Percentiles rank a stretch among this genome's conserved stretches.
Conservation (phyloP, 345 rosid species). For the Turritis glabra region DNA sequence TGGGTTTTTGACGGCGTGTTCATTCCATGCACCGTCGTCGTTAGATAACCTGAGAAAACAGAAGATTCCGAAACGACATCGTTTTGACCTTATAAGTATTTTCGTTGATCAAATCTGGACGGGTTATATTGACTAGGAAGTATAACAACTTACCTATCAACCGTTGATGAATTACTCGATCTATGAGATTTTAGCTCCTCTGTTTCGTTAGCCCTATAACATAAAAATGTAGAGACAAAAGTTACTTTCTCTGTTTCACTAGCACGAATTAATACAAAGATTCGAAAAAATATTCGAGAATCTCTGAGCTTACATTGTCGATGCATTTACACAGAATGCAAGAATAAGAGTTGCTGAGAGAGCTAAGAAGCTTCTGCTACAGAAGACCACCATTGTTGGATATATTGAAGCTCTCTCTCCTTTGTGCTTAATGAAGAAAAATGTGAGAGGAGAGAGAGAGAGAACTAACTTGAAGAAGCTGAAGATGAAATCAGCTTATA, state of each 20-base stretch:
- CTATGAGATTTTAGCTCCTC: conserved; percentile 34
- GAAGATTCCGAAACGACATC: background rate
- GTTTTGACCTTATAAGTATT: background rate
- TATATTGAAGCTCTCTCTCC: conserved; percentile 25
- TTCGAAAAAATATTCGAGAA: background rate
- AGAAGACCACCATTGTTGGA: conserved; percentile 49
- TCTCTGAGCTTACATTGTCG: conserved; percentile 29
- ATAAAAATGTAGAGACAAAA: background rate
- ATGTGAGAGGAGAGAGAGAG: background rate
- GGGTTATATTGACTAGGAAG: background rate
- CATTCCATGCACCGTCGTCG: conserved; percentile 44
- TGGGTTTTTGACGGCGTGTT: conserved; percentile 69
- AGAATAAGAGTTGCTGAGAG: conserved; percentile 41
- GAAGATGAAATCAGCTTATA: conserved; percentile 9
- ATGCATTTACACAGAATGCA: conserved; percentile 43
- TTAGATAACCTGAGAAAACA: conserved; percentile 37
- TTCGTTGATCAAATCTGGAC: conserved; percentile 7
- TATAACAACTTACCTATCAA: conserved; percentile 15
- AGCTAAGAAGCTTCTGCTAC: conserved; percentile 38
- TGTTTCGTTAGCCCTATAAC: conserved; percentile 35
- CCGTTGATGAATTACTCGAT: conserved; percentile 30
- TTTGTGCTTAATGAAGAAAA: conserved; percentile 2
- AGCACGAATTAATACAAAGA: background rate
- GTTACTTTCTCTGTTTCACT: background rate
- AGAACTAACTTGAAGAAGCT: conserved; percentile 29